Evolutionary conservation across 768 basidiomycete genomes (phyloP).

Genomic region (Suillus clintonianus): DNA sequence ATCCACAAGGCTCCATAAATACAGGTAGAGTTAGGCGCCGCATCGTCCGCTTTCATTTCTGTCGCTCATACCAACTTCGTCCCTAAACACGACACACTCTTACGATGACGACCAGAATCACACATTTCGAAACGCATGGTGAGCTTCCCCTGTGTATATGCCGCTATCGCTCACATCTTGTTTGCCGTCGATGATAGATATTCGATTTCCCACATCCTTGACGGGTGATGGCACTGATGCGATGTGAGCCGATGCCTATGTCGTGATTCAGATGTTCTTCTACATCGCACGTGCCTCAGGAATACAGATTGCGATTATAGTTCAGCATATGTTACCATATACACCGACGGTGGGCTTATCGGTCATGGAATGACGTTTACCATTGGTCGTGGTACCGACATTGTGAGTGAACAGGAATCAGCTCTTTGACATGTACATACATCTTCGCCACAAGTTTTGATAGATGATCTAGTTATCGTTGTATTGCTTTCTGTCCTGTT

Average conservation of each 20-base stretch:
- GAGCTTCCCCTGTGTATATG: constrained; percentile 11
- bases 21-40: background rate
- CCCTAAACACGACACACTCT: background rate
- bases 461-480: background rate
- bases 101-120: constrained; percentile 45
- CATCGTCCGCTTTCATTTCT: background rate
- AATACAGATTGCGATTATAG: constrained; percentile 97
- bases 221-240: constrained; percentile 94
- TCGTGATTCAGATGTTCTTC: background rate
- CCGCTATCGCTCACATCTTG: background rate
- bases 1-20: background rate
- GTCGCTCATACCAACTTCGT: background rate
- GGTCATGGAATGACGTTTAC: constrained; percentile 97
- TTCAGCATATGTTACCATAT: constrained; percentile 83
- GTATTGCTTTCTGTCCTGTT: background rate
- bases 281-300: constrained; percentile 42
- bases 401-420: constrained; percentile 46
- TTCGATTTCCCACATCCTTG: constrained; percentile 90
- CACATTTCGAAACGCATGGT: constrained; percentile 62
- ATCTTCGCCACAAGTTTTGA: background rate
- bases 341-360: constrained; percentile 69
- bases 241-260: constrained; percentile 53
- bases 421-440: background rate
- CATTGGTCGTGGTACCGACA: constrained; percentile 93
- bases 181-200: constrained; percentile 50